Percentiles rank a stretch among this genome's conserved stretches.
Conservation (phyloP, 768 basidiomycete genomes). For the Leccinum subgranulosum region DNA sequence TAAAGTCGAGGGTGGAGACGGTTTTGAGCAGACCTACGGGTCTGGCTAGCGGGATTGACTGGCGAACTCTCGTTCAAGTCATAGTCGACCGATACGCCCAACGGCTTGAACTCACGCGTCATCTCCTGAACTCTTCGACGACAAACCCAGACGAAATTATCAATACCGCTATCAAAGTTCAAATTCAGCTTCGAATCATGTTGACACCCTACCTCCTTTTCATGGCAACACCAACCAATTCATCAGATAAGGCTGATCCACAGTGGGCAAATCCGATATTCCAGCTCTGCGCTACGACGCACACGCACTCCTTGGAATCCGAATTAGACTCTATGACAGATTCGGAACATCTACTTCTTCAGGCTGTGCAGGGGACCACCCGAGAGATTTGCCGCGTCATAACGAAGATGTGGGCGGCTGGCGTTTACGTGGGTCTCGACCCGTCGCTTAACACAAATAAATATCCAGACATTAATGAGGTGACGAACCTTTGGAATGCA, state of each 20-base stretch:
- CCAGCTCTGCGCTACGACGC: conserved; percentile 27
- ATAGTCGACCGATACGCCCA: conserved; percentile 31
- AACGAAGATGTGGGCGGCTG: conserved; percentile 47
- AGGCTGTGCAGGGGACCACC: conserved; percentile 31
- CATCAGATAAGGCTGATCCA: not conserved
- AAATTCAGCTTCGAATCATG: conserved; percentile 26
- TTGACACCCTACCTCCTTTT: conserved; percentile 29
- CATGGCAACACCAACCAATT: conserved; percentile 4
- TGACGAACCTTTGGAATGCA: conserved; percentile 8
- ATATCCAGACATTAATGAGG: not conserved
- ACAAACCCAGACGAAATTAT: conserved; percentile 2
- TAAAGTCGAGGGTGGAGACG: conserved; percentile 7
- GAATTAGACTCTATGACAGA: conserved; percentile 17
- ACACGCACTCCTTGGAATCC: conserved; percentile 16
- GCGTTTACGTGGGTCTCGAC: conserved; percentile 23
- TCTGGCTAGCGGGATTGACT: conserved; percentile 31
- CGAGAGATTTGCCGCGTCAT: conserved; percentile 46
- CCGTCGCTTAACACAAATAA: not conserved
- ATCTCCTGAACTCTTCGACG: conserved; percentile 19
- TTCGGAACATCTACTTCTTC: conserved; percentile 29
- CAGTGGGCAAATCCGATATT: conserved; percentile 33
- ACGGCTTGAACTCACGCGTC: conserved; percentile 26
- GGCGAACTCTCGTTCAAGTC: conserved; percentile 28
- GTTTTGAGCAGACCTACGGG: conserved; percentile 9
- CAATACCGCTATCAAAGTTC: conserved; percentile 10